Evolutionary conservation across 352 stramenopile species (phyloP).

Genomic region (Phytopythium aichiense): DNA sequence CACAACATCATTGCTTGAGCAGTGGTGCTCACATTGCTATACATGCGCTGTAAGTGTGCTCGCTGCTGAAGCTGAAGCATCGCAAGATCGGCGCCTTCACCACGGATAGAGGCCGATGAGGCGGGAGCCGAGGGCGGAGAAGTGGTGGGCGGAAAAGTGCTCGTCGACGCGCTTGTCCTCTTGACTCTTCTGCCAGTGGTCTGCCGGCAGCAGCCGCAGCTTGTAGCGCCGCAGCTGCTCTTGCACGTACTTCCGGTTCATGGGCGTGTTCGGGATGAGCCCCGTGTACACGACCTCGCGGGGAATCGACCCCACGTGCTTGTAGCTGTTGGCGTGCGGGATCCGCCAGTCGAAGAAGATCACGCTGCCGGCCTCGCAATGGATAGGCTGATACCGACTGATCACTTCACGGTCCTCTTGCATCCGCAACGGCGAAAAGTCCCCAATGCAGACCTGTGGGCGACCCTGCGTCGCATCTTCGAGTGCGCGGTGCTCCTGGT

Average conservation of each 20-base stretch:
- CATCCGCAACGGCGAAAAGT: constrained; percentile 86
- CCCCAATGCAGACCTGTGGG: constrained; percentile 77
- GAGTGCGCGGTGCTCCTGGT: constrained; percentile 12
- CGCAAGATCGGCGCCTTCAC: constrained; percentile 15
- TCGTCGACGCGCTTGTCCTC: constrained; percentile 50
- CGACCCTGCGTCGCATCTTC: constrained; percentile 19
- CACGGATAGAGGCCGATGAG: constrained; percentile 67
- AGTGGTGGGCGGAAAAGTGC: constrained; percentile 59
- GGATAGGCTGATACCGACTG: constrained; percentile 60
- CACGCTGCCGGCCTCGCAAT: constrained; percentile 60
- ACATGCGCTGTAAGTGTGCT: too few relatives aligned
- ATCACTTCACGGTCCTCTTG: constrained; percentile 79
- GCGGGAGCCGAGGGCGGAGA: constrained; percentile 53
- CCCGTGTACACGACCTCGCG: constrained; percentile 86
- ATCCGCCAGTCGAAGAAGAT: constrained; percentile 89
- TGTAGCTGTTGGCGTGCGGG: constrained; percentile 86
- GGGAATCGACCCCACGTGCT: constrained; percentile 48
- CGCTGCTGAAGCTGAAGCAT: neutral
- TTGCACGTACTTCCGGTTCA: constrained; percentile 68
- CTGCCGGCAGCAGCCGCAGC: constrained; percentile 49
- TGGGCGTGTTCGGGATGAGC: constrained; percentile 61
- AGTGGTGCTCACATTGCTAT: too few relatives aligned
- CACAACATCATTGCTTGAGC: too few relatives aligned
- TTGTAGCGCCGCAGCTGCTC: constrained; percentile 76
- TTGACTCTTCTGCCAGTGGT: constrained; percentile 79